These are phyloP conservation scores for Papiliotrema nemorosa DNA, from an alignment of 1,284 basidiomycete genomes.

Conservation along the genomic window DNA sequence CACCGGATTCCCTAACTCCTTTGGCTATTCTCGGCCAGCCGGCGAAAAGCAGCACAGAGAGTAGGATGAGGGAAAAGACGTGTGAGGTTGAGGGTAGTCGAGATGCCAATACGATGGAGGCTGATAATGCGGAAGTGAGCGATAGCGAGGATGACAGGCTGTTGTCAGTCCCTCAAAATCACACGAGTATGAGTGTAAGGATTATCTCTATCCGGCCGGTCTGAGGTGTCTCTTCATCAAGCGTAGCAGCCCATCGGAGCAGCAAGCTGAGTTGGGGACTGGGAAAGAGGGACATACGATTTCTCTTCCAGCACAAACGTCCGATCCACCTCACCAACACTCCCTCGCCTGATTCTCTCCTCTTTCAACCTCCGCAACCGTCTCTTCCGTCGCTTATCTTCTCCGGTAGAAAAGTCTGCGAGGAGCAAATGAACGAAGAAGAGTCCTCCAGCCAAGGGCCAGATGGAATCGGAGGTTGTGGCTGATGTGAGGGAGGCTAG, in stretches of 20 bases:
- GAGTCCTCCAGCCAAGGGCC: conserved; percentile 75
- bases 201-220: not conserved
- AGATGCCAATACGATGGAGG: conserved; percentile 89
- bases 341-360: conserved; percentile 16
- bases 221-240: not conserved
- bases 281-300: conserved; percentile 17
- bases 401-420: conserved; percentile 60
- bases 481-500: conserved; percentile 87
- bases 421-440: conserved; percentile 63
- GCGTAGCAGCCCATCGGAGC: not conserved
- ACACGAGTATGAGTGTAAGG: not conserved
- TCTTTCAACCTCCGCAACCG: conserved; percentile 8
- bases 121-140: conserved; percentile 91
- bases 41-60: conserved; percentile 79
- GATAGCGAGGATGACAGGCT: conserved; percentile 86
- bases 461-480: conserved; percentile 94
- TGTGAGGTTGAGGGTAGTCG: conserved; percentile 76
- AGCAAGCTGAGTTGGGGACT: too few relatives aligned
- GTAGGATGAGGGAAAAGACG: conserved; percentile 85
- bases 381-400: conserved; percentile 29
- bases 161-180: not conserved
- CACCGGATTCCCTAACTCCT: conserved; percentile 58
- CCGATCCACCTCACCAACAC: conserved; percentile 3
- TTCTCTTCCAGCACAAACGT: conserved; percentile 26
- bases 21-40: conserved; percentile 78